phyloP scores from a whole-genome alignment of 331 rosid genomes.

The Pyracantha coccinea region DNA sequence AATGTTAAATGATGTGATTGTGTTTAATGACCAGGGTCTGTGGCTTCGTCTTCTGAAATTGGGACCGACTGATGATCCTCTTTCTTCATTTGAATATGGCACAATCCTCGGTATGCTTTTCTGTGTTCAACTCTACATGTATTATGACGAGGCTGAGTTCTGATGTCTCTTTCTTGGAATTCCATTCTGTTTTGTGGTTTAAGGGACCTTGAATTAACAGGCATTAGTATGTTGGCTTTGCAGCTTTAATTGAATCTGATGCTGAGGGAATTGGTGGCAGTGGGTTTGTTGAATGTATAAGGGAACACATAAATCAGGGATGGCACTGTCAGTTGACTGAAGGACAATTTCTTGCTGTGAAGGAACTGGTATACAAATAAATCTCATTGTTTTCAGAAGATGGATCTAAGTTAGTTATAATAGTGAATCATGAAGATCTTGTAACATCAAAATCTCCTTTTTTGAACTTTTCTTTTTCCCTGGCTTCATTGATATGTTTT shows the following conservation, averaged over 20 bases:
- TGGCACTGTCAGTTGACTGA: conserved; percentile 94
- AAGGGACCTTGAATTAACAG: conserved; percentile 10
- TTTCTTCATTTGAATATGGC: conserved; percentile 97
- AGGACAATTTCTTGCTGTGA: conserved; percentile 96
- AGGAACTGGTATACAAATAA: conserved; percentile 68
- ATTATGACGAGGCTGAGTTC: conserved; percentile 3
- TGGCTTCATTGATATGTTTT: neutral
- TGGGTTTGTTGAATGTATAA: conserved; percentile 93
- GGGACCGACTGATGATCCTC: conserved; percentile 97
- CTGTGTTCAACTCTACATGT: conserved; percentile 19
- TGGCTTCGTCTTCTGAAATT: conserved; percentile 95
- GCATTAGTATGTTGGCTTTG: conserved; percentile 28
- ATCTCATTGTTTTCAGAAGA: neutral
- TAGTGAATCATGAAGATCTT: neutral
- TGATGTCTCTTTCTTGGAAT: conserved; percentile 12
- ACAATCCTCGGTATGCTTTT: conserved; percentile 77
- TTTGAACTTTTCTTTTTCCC: neutral
- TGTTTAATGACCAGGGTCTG: conserved; percentile 57
- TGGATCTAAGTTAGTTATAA: conserved; percentile 7
- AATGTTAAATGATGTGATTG: conserved; percentile 2
- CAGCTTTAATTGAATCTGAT: conserved; percentile 98
- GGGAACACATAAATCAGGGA: conserved; percentile 97
- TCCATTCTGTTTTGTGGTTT: conserved; percentile 12
- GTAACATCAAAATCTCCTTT: neutral
- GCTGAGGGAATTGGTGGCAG: conserved; percentile 99